Evolutionary conservation across 257 asterid genomes (phyloP).

Genomic region (Nicotiana sylvestris): DNA sequence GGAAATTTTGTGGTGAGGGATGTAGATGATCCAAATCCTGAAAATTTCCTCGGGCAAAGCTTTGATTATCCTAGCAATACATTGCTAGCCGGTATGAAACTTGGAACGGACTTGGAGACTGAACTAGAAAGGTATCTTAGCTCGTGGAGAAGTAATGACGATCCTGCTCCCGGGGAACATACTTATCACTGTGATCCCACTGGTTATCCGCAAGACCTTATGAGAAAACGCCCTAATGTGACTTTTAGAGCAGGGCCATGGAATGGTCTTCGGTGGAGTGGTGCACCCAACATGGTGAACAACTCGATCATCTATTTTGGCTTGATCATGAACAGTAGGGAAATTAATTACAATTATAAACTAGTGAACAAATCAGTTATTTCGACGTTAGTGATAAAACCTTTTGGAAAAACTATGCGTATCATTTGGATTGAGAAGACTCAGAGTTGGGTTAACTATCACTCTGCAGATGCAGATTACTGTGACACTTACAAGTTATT

Average conservation of each 20-base stretch:
- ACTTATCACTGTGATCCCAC: conserved; percentile 27
- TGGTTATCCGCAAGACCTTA: conserved; percentile 31
- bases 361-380: neutral
- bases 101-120: conserved; percentile 33
- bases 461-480: conserved; percentile 16
- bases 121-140: conserved; percentile 25
- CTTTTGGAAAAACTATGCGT: conserved; percentile 3
- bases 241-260: conserved; percentile 32
- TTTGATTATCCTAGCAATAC: conserved; percentile 46
- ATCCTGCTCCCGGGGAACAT: conserved; percentile 37
- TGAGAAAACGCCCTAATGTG: conserved; percentile 2
- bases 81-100: conserved; percentile 44
- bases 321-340: conserved; percentile 9
- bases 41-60: conserved; percentile 47
- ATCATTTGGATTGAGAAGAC: neutral
- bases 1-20: conserved; percentile 49
- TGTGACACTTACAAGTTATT: conserved; percentile 8
- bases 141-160: conserved; percentile 34
- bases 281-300: conserved; percentile 16
- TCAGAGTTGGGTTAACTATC: conserved; percentile 22
- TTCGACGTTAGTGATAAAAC: conserved; percentile 13
- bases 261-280: conserved; percentile 37
- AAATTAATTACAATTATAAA: conserved; percentile 20
- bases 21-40: conserved; percentile 20
- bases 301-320: conserved; percentile 11